A percentile compares a stretch with the other conserved stretches of the same genome.
Conservation (phyloP, 805 yeast species). For the Jamesozyma gamospora region DNA sequence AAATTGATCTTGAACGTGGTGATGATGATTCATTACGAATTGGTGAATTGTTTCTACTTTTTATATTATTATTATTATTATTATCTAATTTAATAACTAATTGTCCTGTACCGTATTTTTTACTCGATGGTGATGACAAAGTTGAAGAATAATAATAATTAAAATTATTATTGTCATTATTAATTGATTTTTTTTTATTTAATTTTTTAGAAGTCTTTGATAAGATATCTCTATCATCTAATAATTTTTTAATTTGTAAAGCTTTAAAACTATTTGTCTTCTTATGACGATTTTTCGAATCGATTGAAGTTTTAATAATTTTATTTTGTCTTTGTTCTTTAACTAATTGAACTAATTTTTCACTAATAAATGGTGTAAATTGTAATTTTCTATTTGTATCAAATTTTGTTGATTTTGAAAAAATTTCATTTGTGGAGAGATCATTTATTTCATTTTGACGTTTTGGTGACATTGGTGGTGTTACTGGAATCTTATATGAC, state of each 20-base stretch:
- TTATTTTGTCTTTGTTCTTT: conserved; percentile 9
- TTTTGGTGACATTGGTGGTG: conserved; percentile 25
- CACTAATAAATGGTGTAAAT: conserved; percentile 12
- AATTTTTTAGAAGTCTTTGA: conserved; percentile 16
- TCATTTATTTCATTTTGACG: neutral
- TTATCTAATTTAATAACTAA: conserved; percentile 12
- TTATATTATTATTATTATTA: neutral
- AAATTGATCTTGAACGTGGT: conserved; percentile 3
- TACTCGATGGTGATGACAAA: conserved; percentile 9
- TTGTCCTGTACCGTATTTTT: conserved; percentile 4
- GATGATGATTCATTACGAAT: too few relatives aligned
- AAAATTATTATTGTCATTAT: neutral
- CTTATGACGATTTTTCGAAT: conserved; percentile 13
- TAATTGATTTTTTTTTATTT: neutral
- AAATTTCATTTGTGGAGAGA: neutral
- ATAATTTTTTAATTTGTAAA: conserved; percentile 24
- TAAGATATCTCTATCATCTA: conserved; percentile 25
- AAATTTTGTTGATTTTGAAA: neutral
- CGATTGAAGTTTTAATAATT: neutral
- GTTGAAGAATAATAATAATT: conserved; percentile 4
- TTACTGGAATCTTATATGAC: conserved; percentile 17
- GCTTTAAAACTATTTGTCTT: conserved; percentile 31
- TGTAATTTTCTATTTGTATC: neutral
- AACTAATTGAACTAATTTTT: conserved; percentile 23
- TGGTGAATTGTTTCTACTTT: neutral